A percentile compares a stretch with the other conserved stretches of the same genome.
Conservation (phyloP, 257 asterid genomes). For the Primulina eburnea region DNA sequence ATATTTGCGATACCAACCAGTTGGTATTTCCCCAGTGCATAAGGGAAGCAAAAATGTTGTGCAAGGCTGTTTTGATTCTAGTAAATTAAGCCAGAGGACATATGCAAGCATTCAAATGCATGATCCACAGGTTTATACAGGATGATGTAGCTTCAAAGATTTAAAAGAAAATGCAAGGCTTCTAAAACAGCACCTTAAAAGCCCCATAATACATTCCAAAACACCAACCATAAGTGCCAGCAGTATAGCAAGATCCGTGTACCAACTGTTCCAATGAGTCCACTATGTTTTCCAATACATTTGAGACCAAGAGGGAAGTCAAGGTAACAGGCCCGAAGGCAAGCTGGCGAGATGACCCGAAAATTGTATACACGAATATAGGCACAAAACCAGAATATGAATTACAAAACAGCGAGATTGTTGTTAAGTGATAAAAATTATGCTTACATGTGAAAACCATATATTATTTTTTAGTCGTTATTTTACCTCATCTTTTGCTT, state of each 20-base stretch:
- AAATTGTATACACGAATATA: slow-evolving; percentile 81
- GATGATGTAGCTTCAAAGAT: slow-evolving; percentile 14
- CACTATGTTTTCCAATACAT: slow-evolving; percentile 76
- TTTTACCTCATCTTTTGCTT: too few species aligned
- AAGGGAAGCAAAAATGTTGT: slow-evolving; percentile 20
- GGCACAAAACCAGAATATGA: slow-evolving; percentile 98
- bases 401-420: slow-evolving; percentile 16
- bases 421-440: too few species aligned
- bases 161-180: slow-evolving; percentile 21
- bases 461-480: too few species aligned
- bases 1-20: slow-evolving; percentile 15
- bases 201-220: slow-evolving; percentile 86
- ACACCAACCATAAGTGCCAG: slow-evolving; percentile 97
- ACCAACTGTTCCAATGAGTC: slow-evolving; percentile 78
- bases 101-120: background rate
- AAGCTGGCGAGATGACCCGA: slow-evolving; percentile 98
- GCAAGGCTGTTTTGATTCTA: slow-evolving; percentile 10
- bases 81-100: background rate
- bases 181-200: slow-evolving; percentile 60
- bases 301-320: slow-evolving; percentile 92
- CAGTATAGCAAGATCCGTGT: slow-evolving; percentile 91
- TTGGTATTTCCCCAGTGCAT: slow-evolving; percentile 16
- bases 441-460: too few species aligned
- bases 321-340: slow-evolving; percentile 98
- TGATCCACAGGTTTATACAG: slow-evolving; percentile 8